A percentile compares a stretch with the other conserved stretches of the same genome.
Evolutionary conservation across 2,329 filamentous ascomycete genomes (phyloP).

Genomic region (Sarocladiaceae sp.): DNA sequence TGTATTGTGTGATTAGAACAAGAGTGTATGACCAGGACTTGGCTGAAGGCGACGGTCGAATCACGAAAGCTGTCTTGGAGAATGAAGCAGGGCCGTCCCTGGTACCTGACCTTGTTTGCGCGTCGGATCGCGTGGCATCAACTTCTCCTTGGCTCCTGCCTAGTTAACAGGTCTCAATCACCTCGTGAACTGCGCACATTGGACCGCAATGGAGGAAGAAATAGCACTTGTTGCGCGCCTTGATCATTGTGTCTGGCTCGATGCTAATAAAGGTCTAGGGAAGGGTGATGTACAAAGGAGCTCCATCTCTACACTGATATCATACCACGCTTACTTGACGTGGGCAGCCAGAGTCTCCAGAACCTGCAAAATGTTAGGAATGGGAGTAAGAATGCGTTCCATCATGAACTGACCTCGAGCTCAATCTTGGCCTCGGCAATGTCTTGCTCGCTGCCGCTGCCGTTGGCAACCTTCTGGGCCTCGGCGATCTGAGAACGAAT

Average conservation of each 20-base stretch:
- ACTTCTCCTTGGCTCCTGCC: too few relatives aligned
- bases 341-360: slow-evolving; percentile 78
- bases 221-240: slow-evolving; percentile 26
- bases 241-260: slow-evolving; percentile 29
- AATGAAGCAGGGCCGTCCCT: too few relatives aligned
- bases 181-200: too few relatives aligned
- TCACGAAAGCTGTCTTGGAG: too few relatives aligned
- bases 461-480: slow-evolving; percentile 90
- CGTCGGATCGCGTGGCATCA: too few relatives aligned
- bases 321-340: slow-evolving; percentile 68
- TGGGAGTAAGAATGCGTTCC: not conserved
- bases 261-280: slow-evolving; percentile 28
- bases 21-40: too few relatives aligned
- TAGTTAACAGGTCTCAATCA: too few relatives aligned
- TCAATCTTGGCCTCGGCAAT: slow-evolving; percentile 99
- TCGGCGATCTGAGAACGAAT: slow-evolving; percentile 88
- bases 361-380: slow-evolving; percentile 46
- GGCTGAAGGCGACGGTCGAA: too few relatives aligned
- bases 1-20: too few relatives aligned
- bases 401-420: slow-evolving; percentile 69
- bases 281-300: slow-evolving; percentile 39
- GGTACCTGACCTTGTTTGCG: too few relatives aligned
- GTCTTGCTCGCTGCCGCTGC: slow-evolving; percentile 91
- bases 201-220: slow-evolving; percentile 13
- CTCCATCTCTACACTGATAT: slow-evolving; percentile 23